Evolutionary conservation across 805 yeast species (phyloP), one percentile per base, ranked within the genome.

Genomic region (Kodamaea hsintzibuensis): DNA sequence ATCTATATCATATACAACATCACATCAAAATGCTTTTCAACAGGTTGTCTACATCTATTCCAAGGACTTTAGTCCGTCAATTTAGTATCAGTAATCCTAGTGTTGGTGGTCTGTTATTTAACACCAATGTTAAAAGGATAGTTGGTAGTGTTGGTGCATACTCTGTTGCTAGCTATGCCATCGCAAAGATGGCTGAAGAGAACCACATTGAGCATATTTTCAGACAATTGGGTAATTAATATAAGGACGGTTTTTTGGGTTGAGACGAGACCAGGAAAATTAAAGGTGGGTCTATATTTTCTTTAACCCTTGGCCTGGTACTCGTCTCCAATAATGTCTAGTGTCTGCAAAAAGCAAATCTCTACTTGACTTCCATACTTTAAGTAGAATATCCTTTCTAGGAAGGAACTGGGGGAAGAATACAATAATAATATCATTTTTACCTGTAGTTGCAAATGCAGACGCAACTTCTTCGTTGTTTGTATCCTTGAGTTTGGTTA

Each of bases 351-450:
- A 77, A 33, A 77, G 60, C 47, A 74, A 63, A 47, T 65, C 61
- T 40, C 81, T 61, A 51, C 79, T 70, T 37, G 65, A 63, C 47
- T 66, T 68, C 74, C 80, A 70, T 5, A 76, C 80, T 44, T 65
- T 59, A 7, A 75, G 63, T 37, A 77, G 60, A 6, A 74, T 68
- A 39, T 73, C 75, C 55, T 75, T 73, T 17, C 78, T 47, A 10
- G 82, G 82, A 25, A 77, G 63, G 50, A 75, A 67, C 47, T 71
- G 69, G 10, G 79, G 78, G 53, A 77, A 77, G 38, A 76, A 74
- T 12, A 77, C 71, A 39, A 69, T 70, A 27, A 66, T 63, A 30
- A 61, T 57, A 42, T 63, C 62, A 9, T 62, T 62, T 16, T 56
- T 60, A 50, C 38, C 39, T 33, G 51, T 17, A 30, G 35, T 30